phyloP scores from a whole-genome alignment of 495 filamentous ascomycete species.

The Lasiosphaeriaceae sp. region DNA sequence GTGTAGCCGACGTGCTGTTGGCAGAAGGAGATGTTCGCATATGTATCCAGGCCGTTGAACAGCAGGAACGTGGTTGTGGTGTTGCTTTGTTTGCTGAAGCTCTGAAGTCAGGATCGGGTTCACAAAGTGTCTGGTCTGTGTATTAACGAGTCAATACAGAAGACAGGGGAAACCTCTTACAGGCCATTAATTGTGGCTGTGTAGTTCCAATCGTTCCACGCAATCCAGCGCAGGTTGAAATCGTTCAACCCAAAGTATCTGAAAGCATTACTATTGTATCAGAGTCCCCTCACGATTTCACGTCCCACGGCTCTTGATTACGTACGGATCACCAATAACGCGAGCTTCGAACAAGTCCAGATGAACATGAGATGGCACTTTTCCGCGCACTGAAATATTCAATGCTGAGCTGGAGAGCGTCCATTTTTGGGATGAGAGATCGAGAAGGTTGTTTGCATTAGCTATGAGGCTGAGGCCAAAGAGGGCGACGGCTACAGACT shows the following conservation, averaged over 20 bases:
- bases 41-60: conserved; percentile 66
- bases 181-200: conserved; percentile 45
- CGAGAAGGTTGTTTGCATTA: conserved; percentile 32
- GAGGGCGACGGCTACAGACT: background rate
- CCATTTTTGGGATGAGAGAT: conserved; percentile 53
- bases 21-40: conserved; percentile 59
- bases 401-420: conserved; percentile 48
- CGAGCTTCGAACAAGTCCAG: conserved; percentile 54
- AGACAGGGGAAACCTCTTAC: conserved; percentile 27
- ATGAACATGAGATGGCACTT: conserved; percentile 61
- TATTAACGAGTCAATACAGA: background rate
- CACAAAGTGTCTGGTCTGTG: too few species aligned
- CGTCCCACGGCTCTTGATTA: background rate
- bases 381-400: conserved; percentile 55
- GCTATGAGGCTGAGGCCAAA: background rate
- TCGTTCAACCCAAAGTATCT: conserved; percentile 56
- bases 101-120: too few species aligned
- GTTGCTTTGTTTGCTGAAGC: conserved; percentile 18
- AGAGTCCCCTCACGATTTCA: background rate
- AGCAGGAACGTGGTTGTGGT: conserved; percentile 46
- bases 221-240: conserved; percentile 60
- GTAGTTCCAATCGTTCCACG: conserved; percentile 61
- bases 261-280: background rate
- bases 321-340: conserved; percentile 54
- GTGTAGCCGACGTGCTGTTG: conserved; percentile 57